Base-by-base conservation (phyloP, 139 green algal species). In the Chlorella vulgaris region DNA sequence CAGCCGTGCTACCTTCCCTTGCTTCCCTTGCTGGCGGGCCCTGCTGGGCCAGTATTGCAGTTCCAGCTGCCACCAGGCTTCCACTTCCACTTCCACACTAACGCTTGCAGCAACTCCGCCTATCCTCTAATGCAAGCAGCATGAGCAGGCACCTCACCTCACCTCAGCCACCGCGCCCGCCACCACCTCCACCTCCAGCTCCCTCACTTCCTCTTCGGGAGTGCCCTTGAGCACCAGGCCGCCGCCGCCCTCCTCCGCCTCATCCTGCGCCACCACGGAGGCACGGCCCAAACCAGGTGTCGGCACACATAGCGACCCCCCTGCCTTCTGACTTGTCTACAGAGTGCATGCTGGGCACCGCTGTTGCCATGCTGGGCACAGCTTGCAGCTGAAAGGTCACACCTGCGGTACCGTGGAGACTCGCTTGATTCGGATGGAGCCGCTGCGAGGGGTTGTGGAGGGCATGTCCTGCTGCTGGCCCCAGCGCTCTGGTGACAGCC, bases 181-280 rank as follows among this genome's bases (percentile, higher is more conserved):
- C 35, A 83, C 38, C 65, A 83, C 77, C 77, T 83, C 77, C 38
- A 83, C 50, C 47, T 83, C 77, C 26, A 83, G n/a, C 77, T 83
- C 40, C 33, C 75, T 58, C 60, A 81, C 75, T 19, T 73, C 75
- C 28, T 42, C 62, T 3, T 62, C 29, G 7, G 58, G 50, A 19
- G 36, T 18, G 28, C 62, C 60, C 40, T 81, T 81, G 10, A 81
- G 7, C 39, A 63, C 75, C 75, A 81, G 75, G 28, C 51, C 53
- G 26, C 35, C n/a, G n/a, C n/a, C 35, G 28, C 51, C 33, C 19
- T 80, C 29, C 19, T 58, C 53, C 2, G 51, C 19, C 2, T 58
- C n/a, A 3, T 28, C 42, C 42, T 58, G 38, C 51, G 19, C 50
- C 33, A 55, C 29, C 3, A 31, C 69, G 15, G 47, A 39, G 28